Evolutionary conservation across 2,329 filamentous ascomycete species (phyloP), one percentile per base, ranked within the genome.

Genomic region (Cladophialophora immunda): DNA sequence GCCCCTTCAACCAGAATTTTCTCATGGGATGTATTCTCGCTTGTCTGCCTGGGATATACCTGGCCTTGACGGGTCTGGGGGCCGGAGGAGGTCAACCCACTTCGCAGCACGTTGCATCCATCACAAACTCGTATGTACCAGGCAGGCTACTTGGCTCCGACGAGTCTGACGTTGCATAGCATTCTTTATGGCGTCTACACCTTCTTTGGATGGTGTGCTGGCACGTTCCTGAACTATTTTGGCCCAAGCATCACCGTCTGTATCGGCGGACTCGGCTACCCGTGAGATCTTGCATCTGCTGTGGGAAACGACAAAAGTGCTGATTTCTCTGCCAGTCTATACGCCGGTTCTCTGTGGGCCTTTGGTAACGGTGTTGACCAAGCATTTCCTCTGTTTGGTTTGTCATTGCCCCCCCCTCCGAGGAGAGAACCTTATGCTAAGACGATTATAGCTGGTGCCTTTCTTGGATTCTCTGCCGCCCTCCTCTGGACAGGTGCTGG

Each of bases 171-270:
- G 15, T 52, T 22, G 45, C n/a, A 58, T 58, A 45, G 65, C 38
- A 70, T 71, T 34, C 63, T 72, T n/a, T 72, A 72, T 36, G 70
- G 65, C 1, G 32, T 70, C 9, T 72, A 67, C 38, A 58, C 62
- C 1, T 17, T 72, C 25, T 53, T 60, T 17, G 65, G 63, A 3
- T 69, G 45, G 32, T 55, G 66, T 30, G 68, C 38, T 5, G 67
- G 67, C 19, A 57, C 67, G 4, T 34, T 71, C 25, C 25, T 72
- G 15, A 71, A 72, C 47, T 13, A 57, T 3, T n/a, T 72, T 19
- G 58, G 65, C 17, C 71, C 71, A 29, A 29, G 64, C 34, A 34
- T 67, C 13, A 70, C 62, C 32, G 36, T 70, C 7, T 29, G 62
- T 5, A 58, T 71, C 45, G 54, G 54, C 30, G 54, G 27, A 15